phyloP scores from a whole-genome alignment of 306 rosid genomes.

The Cucumis sativus region DNA sequence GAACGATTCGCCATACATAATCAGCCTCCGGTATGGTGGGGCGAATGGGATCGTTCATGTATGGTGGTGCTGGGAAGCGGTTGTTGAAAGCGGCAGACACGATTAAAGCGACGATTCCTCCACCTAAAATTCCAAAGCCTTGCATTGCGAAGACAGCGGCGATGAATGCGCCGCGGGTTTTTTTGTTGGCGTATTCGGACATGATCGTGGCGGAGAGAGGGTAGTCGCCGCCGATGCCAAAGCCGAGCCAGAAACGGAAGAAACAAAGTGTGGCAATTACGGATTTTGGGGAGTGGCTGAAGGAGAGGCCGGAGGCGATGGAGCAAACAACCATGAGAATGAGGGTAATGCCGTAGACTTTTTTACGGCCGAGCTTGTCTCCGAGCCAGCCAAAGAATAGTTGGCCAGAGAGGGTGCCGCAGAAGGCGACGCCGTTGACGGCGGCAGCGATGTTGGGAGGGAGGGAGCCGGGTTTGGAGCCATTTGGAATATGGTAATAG shows the following conservation, averaged over 20 bases:
- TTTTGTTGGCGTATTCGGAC: conserved; percentile 19
- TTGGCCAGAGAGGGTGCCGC: conserved; percentile 15
- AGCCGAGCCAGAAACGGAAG: conserved; percentile 21
- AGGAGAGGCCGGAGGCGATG: conserved; percentile 14
- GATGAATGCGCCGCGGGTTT: conserved; percentile 15
- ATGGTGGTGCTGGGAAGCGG: neutral
- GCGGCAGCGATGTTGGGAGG: conserved; percentile 6
- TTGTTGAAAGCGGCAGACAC: neutral
- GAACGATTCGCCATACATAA: conserved; percentile 12
- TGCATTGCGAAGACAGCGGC: conserved; percentile 16
- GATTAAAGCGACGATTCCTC: conserved; percentile 7
- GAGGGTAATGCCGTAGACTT: conserved; percentile 13
- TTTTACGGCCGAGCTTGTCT: conserved; percentile 13
- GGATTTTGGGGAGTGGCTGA: neutral
- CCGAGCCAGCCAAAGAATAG: conserved; percentile 24
- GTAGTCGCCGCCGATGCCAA: conserved; percentile 19
- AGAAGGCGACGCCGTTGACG: conserved; percentile 10
- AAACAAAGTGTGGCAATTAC: conserved; percentile 13
- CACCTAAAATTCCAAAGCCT: conserved; percentile 3
- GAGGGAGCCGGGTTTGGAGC: neutral
- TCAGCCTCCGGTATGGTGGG: conserved; percentile 7
- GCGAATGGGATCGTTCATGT: neutral
- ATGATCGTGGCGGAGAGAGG: conserved; percentile 22
- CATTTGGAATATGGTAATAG: conserved; percentile 18
- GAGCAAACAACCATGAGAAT: conserved; percentile 13